Evolutionary conservation across 495 filamentous ascomycete species (phyloP).

Genomic region (Penicillium cataractarum): DNA sequence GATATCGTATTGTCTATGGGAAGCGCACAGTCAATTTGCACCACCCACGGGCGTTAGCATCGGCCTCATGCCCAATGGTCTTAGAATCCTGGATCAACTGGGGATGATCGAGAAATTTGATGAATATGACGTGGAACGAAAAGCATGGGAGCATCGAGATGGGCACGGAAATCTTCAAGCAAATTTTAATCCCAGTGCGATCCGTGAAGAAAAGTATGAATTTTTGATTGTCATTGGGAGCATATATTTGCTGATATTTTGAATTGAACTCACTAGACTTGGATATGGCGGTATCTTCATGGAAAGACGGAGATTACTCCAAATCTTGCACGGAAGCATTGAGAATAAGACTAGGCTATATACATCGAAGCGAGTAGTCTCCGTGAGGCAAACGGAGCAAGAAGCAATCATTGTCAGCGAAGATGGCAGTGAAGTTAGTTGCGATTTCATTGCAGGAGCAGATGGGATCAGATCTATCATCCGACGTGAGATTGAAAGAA

Average conservation of each 20-base stretch:
- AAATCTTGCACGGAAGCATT: neutral
- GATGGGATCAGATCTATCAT: neutral
- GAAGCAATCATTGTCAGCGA: neutral
- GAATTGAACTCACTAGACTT: neutral
- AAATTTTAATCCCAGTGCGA: neutral
- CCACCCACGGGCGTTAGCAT: neutral
- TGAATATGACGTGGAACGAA: neutral
- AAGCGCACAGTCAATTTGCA: neutral
- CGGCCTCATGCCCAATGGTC: neutral
- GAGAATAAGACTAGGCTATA: neutral
- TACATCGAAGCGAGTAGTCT: neutral
- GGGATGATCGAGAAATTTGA: neutral
- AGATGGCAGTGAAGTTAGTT: neutral
- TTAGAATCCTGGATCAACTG: neutral
- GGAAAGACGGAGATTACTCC: neutral
- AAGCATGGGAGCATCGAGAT: slow-evolving; percentile 1
- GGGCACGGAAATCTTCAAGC: neutral
- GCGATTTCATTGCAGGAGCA: neutral
- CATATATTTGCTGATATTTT: no score
- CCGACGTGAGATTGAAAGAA: neutral
- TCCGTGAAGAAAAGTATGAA: neutral
- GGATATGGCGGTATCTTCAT: neutral
- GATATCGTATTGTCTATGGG: neutral
- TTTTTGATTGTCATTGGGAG: no score
- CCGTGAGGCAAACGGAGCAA: neutral